Percentiles rank a stretch among this genome's conserved stretches.
Evolutionary conservation across 768 basidiomycete species (phyloP).

Genomic region (Lentinula sp.): DNA sequence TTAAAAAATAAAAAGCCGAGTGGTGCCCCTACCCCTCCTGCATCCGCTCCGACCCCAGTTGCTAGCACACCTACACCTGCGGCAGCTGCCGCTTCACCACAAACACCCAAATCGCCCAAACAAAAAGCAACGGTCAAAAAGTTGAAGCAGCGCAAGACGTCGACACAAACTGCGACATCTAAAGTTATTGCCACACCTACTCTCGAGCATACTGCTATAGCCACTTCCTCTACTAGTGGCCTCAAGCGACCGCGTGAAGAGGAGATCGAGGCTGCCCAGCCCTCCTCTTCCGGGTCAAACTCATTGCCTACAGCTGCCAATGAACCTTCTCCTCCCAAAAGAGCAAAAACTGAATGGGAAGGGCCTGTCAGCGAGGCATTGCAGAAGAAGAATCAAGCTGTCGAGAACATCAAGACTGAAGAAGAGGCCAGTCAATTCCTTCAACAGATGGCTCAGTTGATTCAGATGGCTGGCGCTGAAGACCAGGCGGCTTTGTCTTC

Average conservation of each 20-base stretch:
- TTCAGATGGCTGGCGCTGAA: conserved; percentile 45
- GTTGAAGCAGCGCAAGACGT: conserved; percentile 30
- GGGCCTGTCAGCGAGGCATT: conserved; percentile 47
- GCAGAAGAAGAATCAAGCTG: conserved; percentile 31
- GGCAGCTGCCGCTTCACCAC: conserved; percentile 52
- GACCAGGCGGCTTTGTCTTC: conserved; percentile 35
- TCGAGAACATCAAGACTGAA: conserved; percentile 53
- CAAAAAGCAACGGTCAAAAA: conserved; percentile 42
- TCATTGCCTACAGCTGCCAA: conserved; percentile 23
- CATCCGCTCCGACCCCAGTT: conserved; percentile 34
- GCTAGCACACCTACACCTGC: conserved; percentile 48
- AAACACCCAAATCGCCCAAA: conserved; percentile 67
- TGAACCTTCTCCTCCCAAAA: conserved; percentile 67
- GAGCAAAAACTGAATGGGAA: conserved; percentile 67
- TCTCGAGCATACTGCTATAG: conserved; percentile 21
- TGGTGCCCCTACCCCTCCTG: conserved; percentile 17
- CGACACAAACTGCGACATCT: conserved; percentile 22
- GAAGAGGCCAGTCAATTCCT: conserved; percentile 62
- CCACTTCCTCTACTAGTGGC: conserved; percentile 12
- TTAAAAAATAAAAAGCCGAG: conserved; percentile 9
- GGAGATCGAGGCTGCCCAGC: conserved; percentile 25
- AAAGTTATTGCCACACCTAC: conserved; percentile 9
- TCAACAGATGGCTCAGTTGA: conserved; percentile 56
- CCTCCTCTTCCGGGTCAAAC: conserved; percentile 17
- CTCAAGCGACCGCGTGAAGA: conserved; percentile 52